phyloP scores from a whole-genome alignment of 257 asterid genomes.

The Gentiana straminea region DNA sequence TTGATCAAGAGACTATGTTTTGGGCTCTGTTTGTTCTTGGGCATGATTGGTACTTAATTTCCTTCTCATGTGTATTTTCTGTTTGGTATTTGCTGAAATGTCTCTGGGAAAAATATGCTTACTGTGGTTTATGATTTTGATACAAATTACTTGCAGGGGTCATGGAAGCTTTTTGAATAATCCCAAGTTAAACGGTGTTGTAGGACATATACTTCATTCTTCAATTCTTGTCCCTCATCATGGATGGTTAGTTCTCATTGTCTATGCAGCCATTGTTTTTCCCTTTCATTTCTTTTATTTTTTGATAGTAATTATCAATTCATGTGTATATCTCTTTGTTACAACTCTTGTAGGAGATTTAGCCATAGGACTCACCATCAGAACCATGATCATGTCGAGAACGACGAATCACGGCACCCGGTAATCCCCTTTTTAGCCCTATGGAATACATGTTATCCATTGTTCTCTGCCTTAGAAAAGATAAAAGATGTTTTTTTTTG shows the following conservation, averaged over 20 bases:
- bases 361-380: constrained; percentile 98
- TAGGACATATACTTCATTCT: constrained; percentile 88
- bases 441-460: too few species aligned
- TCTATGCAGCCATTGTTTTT: constrained; percentile 2
- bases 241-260: constrained; percentile 63
- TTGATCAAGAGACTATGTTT: constrained; percentile 92
- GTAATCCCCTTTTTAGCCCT: constrained; percentile 24
- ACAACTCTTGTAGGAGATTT: constrained; percentile 52
- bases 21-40: constrained; percentile 99
- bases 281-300: too few species aligned
- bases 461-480: too few species aligned
- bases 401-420: constrained; percentile 94
- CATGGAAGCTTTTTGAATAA: constrained; percentile 92
- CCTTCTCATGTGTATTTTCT: too few species aligned
- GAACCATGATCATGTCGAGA: constrained; percentile 95
- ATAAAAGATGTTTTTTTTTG: too few species aligned
- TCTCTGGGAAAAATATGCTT: too few species aligned
- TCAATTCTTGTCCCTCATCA: constrained; percentile 95
- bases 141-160: constrained; percentile 50
- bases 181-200: constrained; percentile 71
- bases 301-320: too few species aligned
- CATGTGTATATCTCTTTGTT: neutral
- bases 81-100: neutral
- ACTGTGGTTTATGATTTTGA: neutral
- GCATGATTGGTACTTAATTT: constrained; percentile 76